Base-by-base conservation (phyloP, 768 basidiomycete genomes). In the Psilocybe subaeruginosa region DNA sequence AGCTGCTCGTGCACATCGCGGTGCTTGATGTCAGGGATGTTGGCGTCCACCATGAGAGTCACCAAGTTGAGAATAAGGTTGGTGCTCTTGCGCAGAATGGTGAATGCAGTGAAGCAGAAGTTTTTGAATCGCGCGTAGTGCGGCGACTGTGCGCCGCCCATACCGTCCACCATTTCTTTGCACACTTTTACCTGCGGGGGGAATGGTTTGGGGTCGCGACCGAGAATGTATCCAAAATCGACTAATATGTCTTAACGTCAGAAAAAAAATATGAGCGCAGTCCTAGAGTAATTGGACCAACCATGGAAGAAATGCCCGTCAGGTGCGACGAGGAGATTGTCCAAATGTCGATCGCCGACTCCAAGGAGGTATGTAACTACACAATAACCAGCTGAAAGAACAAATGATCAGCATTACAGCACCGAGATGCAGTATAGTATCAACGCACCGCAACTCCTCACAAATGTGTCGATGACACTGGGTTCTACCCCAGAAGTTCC, bases 291-390 rank as follows among this genome's bases (percentile, higher is more conserved):
- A 48, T 37, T 5, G 11, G 6, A 64, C 80, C 57, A 72, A 91
- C 94, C 94, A 73, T 99, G 97, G 79, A 98, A 99, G 83, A 98
- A 98, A 72, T 98, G 95, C 0, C 92, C 97, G 73, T 99, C 97
- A 0, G 97, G 91, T 0, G 95, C 84, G 16, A 99, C 79, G 58
- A 99, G 85, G 4, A 99, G 77, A 70, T 99, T 99, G 73, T 99
- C 97, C 46, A 99, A 76, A 77, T 99, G 97, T 1, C 97, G 88
- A 75, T 99, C 97, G 3, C 97, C 97, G 0, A 99, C 97, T 1
- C 97, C 97, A 27, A 99, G 84, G 2, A 99, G 74, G 69, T 98
- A 99, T 0, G 97, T 99, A 39, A 99, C 89, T 30, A 99, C 97
- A 67, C 95, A 99, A 74, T 99, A 99, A 0, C 97, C 97, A 59